Conservation (phyloP, 1,284 basidiomycete species). For the Ganoderma multipileum region DNA sequence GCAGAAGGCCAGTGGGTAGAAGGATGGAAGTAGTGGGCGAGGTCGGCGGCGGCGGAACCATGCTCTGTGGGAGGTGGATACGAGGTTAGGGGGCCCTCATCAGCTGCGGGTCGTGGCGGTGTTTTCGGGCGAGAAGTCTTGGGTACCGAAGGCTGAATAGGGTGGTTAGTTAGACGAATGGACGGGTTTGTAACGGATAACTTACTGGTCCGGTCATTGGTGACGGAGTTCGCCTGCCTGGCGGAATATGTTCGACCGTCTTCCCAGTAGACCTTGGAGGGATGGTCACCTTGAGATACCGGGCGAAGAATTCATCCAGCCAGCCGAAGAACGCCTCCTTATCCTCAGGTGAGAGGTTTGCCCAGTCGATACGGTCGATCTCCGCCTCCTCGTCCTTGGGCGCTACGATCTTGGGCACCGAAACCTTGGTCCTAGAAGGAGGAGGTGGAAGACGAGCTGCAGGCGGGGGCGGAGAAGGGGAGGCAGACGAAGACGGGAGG, state of each 20-base stretch:
- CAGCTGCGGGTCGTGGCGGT: slow-evolving; percentile 12
- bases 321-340: slow-evolving; percentile 76
- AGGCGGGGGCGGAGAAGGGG: slow-evolving; percentile 24
- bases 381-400: slow-evolving; percentile 11
- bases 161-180: background rate
- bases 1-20: slow-evolving; percentile 48
- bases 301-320: slow-evolving; percentile 80
- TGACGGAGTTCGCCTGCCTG: slow-evolving; percentile 19
- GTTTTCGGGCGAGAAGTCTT: slow-evolving; percentile 24
- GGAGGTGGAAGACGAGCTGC: background rate
- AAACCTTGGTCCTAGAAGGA: background rate
- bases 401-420: background rate
- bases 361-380: slow-evolving; percentile 63
- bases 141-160: slow-evolving; percentile 22
- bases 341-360: slow-evolving; percentile 66
- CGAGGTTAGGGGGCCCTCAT: slow-evolving; percentile 31
- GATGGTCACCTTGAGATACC: slow-evolving; percentile 41
- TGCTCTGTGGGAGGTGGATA: slow-evolving; percentile 42
- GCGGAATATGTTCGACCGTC: slow-evolving; percentile 16
- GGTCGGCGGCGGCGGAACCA: slow-evolving; percentile 45
- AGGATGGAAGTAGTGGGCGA: slow-evolving; percentile 52
- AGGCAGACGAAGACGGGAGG: slow-evolving; percentile 17
- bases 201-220: slow-evolving; percentile 26
- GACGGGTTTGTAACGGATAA: background rate
- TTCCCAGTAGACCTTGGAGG: slow-evolving; percentile 14